Base-by-base conservation (phyloP, 225 moss, liverwort and hornwort species). In the Polytrichum commune region DNA sequence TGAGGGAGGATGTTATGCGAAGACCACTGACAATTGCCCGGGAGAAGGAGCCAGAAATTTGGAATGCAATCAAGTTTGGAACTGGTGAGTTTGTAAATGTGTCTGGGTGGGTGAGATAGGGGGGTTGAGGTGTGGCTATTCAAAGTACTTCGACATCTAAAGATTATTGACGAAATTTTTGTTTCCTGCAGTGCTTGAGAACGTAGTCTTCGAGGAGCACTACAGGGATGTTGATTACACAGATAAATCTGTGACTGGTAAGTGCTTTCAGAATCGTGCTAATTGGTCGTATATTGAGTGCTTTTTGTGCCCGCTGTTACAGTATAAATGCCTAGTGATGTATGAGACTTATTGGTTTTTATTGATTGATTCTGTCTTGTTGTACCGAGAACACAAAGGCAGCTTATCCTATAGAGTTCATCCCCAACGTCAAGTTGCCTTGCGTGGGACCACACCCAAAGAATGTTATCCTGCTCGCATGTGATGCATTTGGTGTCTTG, bases 31-130 rank as follows among this genome's bases (percentile, higher is more conserved):
- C 92, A n/a, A n/a, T 98, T 23, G 46, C 90, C 19, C 74, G 68
- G 54, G 98, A 95, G 60, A 93, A 90, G 73, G 98, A 98, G 83
- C 98, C 98, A 0, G 98, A 98, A 69, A 98, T 98, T 46, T 98
- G 91, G 88, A 90, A 98, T 71, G 95, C 98, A 18, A 98, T 98
- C 80, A 98, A 98, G 83, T 98, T 91, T 62, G 98, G 98, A 60
- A 98, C 98, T 4, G 97, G 97, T 98, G 77, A 66, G 80, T 29
- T 58, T 1, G 3, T 13, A 46, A 46, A 46, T 16, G 13, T 16
- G 46, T 16, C 3, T 16, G 3, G 46, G 13, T 46, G 16, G 13
- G 3, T 46, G 46, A 16, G 16, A 13, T 38, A 3, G 13, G 10
- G 3, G 38, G 38, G 10, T 38, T 38, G 46, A 13, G 46, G 46